Evolutionary conservation across 2,329 filamentous ascomycete species (phyloP), one percentile per base, ranked within the genome.

Genomic region (Cryphonectria radicalis): DNA sequence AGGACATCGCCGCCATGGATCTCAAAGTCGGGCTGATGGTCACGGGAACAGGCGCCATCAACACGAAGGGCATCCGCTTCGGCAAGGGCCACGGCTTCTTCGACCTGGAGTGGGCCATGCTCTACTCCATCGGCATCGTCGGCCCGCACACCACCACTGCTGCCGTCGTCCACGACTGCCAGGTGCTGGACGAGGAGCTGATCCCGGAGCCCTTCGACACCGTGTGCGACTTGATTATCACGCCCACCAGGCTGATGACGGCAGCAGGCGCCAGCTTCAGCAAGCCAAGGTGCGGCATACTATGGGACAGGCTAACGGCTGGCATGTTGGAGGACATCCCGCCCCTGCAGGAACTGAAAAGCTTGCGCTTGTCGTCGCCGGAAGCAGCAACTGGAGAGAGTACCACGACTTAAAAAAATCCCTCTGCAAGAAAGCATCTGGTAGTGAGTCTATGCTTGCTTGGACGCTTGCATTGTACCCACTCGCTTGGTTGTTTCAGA

Each of bases 41-140:
- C 14, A 81, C 80, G 0, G 82, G 83, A 0, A 81, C 80, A 0
- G 77, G 82, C 14, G 82, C 80, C 3, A 80, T 84, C 75, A 82
- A 79, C 32, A 69, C 73, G 40, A 66, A 75, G n/a, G 83, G 83
- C 0, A 75, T 83, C 5, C 74, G 81, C 8, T 78, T 84, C 37
- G 81, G 81, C 53, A 82, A 83, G 71, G 82, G 81, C 0, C 78
- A 80, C 63, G 79, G 81, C 14, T 78, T 81, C 62, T 84, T 84
- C 62, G 82, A 84, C 63, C 77, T 84, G 8, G 82, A 83, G 70
- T 84, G 81, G 81, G 81, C 76, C 0, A 79, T 84, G 74, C 74
- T 84, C 37, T 78, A 76, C 37, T 77, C 79, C 25, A 73, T 81
- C 17, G 77, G 78, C 5, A 73, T 79, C 14, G 75, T 84, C 8